phyloP scores from a whole-genome alignment of 768 basidiomycete species.

The Pholiota molesta region DNA sequence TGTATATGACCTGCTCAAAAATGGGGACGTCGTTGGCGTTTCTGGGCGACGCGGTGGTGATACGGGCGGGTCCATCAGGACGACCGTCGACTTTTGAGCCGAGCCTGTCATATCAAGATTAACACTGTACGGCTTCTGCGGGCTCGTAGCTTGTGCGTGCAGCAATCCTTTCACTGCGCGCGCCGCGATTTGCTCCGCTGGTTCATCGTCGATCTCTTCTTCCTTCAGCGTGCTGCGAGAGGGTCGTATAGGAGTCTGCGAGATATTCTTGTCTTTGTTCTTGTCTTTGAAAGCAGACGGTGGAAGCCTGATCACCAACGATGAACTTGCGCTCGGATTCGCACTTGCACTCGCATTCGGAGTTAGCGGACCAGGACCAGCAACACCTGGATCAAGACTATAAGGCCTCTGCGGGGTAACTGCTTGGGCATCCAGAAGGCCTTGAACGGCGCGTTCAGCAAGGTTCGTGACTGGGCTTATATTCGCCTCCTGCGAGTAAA shows the following conservation, averaged over 20 bases:
- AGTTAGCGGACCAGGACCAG: neutral
- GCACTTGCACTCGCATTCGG: neutral
- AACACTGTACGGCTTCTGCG: neutral
- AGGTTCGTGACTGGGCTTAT: neutral
- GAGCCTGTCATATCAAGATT: neutral
- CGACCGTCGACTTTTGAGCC: neutral
- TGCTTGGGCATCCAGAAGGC: neutral
- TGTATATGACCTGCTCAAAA: neutral
- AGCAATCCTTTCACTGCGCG: neutral
- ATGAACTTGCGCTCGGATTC: neutral
- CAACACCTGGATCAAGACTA: neutral
- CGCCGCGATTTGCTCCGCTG: neutral
- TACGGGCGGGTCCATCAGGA: neutral
- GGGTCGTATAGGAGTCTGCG: neutral
- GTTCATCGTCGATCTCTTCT: neutral
- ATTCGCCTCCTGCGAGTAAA: neutral
- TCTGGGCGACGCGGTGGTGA: neutral
- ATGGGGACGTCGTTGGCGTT: neutral
- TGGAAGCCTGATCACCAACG: neutral
- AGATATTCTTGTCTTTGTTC: too few species aligned
- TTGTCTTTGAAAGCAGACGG: neutral
- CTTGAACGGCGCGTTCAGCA: neutral
- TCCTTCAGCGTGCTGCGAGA: neutral
- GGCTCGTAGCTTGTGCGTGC: neutral
- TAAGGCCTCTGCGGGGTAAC: neutral